These are phyloP conservation scores for Bullera alba DNA, from an alignment of 768 basidiomycete genomes.

Conservation along the genomic window DNA sequence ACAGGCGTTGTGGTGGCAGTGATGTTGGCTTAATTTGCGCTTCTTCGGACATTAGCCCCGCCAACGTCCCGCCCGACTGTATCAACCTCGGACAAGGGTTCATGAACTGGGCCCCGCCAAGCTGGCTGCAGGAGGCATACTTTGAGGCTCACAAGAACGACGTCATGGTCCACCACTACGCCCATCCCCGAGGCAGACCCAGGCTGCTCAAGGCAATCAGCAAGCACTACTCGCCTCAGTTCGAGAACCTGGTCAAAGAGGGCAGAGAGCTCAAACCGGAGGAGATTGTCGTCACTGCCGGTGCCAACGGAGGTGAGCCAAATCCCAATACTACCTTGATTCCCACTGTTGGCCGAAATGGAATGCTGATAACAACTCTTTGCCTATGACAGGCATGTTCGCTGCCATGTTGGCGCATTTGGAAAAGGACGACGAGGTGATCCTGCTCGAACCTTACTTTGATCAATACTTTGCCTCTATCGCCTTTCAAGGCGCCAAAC, in stretches of 20 bases:
- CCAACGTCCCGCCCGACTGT: constrained; percentile 80
- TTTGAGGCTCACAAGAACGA: constrained; percentile 38
- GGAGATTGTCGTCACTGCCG: constrained; percentile 90
- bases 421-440: constrained; percentile 89
- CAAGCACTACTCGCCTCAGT: constrained; percentile 62
- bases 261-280: constrained; percentile 69
- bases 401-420: constrained; percentile 87
- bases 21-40: neutral
- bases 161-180: constrained; percentile 46
- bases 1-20: neutral
- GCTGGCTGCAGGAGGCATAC: constrained; percentile 41
- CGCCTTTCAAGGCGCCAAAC: constrained; percentile 86
- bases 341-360: neutral
- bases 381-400: constrained; percentile 65
- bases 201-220: constrained; percentile 83
- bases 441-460: constrained; percentile 98
- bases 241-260: constrained; percentile 50
- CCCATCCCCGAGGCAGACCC: constrained; percentile 76
- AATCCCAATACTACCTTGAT: too few species aligned
- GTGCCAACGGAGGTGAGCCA: constrained; percentile 88
- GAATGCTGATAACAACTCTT: neutral
- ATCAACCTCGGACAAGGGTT: constrained; percentile 80
- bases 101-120: constrained; percentile 47
- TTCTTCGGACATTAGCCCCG: constrained; percentile 54
- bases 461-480: constrained; percentile 91